phyloP scores from a whole-genome alignment of 2,329 filamentous ascomycete genomes.

The Bertia moriformis region DNA sequence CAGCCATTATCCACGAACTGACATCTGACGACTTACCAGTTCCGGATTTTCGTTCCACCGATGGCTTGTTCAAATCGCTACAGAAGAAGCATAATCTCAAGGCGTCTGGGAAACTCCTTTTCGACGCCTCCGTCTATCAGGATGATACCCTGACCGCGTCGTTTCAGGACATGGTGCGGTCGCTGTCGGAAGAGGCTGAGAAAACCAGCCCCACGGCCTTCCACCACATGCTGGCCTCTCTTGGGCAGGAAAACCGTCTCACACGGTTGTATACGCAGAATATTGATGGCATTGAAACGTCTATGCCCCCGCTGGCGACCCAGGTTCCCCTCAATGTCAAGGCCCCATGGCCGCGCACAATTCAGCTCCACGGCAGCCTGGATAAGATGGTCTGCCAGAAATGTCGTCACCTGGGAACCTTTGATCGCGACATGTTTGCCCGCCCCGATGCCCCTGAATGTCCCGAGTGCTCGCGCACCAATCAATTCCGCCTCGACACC shows the following conservation, averaged over 20 bases:
- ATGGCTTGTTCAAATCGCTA: slow-evolving; percentile 48
- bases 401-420: slow-evolving; percentile 46
- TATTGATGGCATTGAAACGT: slow-evolving; percentile 53
- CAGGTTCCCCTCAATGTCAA: slow-evolving; percentile 44
- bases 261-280: slow-evolving; percentile 56
- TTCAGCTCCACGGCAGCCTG: slow-evolving; percentile 57
- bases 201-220: slow-evolving; percentile 47
- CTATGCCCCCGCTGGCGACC: slow-evolving; percentile 42
- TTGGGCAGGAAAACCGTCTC: slow-evolving; percentile 46
- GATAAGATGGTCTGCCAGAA: slow-evolving; percentile 66
- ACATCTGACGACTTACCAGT: slow-evolving; percentile 22
- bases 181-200: slow-evolving; percentile 42
- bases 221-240: slow-evolving; percentile 50
- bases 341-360: slow-evolving; percentile 53
- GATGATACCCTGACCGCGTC: slow-evolving; percentile 50
- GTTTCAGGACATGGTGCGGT: slow-evolving; percentile 58
- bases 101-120: slow-evolving; percentile 45
- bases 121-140: slow-evolving; percentile 58
- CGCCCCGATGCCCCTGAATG: slow-evolving; percentile 53
- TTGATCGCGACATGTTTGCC: slow-evolving; percentile 48
- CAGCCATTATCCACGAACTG: not conserved
- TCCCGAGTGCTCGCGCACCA: slow-evolving; percentile 40
- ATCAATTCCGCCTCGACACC: slow-evolving; percentile 40
- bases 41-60: slow-evolving; percentile 55
- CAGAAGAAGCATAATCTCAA: slow-evolving; percentile 50